Evolutionary conservation across 202 grass and related monocot genomes (phyloP), one percentile per base, ranked within the genome.

Genomic region (Zizania palustris): DNA sequence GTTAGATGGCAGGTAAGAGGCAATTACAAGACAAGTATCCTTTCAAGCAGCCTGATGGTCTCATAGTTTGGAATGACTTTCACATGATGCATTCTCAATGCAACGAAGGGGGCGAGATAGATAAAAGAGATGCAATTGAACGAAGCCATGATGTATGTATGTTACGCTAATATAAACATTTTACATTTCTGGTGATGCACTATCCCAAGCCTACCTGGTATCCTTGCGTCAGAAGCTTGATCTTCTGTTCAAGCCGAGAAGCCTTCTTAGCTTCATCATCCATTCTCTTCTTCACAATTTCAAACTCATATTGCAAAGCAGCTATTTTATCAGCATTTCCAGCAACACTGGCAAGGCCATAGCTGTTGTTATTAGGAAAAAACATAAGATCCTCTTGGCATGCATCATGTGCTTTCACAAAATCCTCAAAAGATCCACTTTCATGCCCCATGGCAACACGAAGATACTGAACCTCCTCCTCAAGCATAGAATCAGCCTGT

Each of bases 321-420:
- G 71, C 68, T 72, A 98, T 84, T 69, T 94, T 98, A 72, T 98
- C 95, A 81, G 77, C 80, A 67, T 89, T 98, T 59, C 79, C 80
- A 84, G 95, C 77, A 56, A 98, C 80, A 70, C 95, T 97, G 36
- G 87, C 86, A 76, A 98, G 87, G 67, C 95, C 91, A 77, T 92
- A 94, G 81, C 76, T 92, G 54, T 78, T 83, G 54, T 74, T 92
- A 72, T 49, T 43, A 48, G 89, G 95, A 57, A 98, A 98, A 87
- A 90, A 92, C 89, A 94, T 90, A 77, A 98, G 89, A 75, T 98
- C 95, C 42, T 94, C 91, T 65, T 98, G 89, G 80, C 95, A 98
- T 68, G 95, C 85, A 89, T 90, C 91, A 63, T 74, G 95, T 69
- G 91, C 91, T 81, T 89, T 91, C 5, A 94, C 84, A 60, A 97